Conservation (phyloP, 441 rosid genomes). For the Isatis lusitanica region DNA sequence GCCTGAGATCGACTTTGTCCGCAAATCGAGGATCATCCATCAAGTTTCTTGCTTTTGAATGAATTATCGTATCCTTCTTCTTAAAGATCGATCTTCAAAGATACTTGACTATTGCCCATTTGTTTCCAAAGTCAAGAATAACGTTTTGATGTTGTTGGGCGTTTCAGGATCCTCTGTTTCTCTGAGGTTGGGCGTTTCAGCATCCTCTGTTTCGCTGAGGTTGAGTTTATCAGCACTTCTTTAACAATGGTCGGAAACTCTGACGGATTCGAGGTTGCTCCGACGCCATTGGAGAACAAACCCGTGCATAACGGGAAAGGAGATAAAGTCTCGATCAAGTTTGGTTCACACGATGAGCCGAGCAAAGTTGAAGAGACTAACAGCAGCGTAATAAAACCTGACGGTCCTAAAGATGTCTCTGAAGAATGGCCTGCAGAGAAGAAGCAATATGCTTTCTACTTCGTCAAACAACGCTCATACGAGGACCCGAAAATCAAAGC, state of each 20-base stretch:
- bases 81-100: not conserved
- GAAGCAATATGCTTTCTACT: conserved; percentile 39
- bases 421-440: conserved; percentile 17
- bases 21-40: not conserved
- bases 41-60: not conserved
- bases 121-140: not conserved
- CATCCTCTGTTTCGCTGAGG: not conserved
- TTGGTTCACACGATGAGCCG: conserved; percentile 11
- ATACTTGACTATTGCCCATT: not conserved
- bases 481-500: conserved; percentile 69
- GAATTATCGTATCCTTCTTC: not conserved
- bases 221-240: not conserved
- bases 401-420: not conserved
- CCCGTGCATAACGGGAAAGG: not conserved
- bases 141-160: not conserved
- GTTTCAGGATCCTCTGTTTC: not conserved
- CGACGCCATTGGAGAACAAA: not conserved
- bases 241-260: not conserved
- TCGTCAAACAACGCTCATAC: conserved; percentile 46
- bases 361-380: not conserved
- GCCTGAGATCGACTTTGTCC: not conserved
- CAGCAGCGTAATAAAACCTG: not conserved
- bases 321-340: conserved; percentile 2
- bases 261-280: conserved; percentile 25
- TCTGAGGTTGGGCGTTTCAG: not conserved